A percentile compares a stretch with the other conserved stretches of the same genome.
phyloP scores from a whole-genome alignment of 2,329 filamentous ascomycete genomes.

The Epichloe amarillans region DNA sequence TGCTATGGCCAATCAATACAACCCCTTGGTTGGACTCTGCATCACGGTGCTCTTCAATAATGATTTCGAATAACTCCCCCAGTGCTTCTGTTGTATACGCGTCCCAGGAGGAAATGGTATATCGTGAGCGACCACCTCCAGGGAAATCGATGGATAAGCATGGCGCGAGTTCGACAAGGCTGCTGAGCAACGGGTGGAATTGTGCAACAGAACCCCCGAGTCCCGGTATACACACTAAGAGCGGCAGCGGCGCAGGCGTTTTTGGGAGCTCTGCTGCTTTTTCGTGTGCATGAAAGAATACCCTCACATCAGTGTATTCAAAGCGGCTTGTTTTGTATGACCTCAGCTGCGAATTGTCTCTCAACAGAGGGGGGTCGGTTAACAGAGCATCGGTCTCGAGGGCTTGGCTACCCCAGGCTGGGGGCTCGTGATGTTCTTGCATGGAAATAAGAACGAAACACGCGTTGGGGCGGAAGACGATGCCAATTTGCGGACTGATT shows the following conservation, averaged over 20 bases:
- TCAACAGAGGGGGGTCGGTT: conserved; percentile 68
- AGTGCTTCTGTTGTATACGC: conserved; percentile 72
- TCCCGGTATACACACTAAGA: conserved; percentile 86
- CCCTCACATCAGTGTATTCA: conserved; percentile 62
- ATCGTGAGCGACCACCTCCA: conserved; percentile 73
- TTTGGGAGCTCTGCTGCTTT: conserved; percentile 59
- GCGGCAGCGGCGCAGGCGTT: conserved; percentile 55
- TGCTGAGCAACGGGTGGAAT: conserved; percentile 69
- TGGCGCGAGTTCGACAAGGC: conserved; percentile 68
- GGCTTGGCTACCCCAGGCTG: neutral
- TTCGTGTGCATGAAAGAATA: conserved; percentile 72
- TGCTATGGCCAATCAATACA: conserved; percentile 75
- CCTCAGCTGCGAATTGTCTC: conserved; percentile 57
- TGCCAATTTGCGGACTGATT: neutral
- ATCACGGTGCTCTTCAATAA: conserved; percentile 63
- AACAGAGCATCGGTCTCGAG: conserved; percentile 26
- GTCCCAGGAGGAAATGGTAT: conserved; percentile 55
- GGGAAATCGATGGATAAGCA: conserved; percentile 79
- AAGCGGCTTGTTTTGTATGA: conserved; percentile 59
- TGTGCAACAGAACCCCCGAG: conserved; percentile 86
- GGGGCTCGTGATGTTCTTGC: neutral
- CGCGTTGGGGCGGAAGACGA: neutral
- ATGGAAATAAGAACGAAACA: neutral
- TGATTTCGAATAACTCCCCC: conserved; percentile 57
- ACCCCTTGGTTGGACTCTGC: conserved; percentile 53